phyloP scores from a whole-genome alignment of 441 rosid genomes.

The Brassica balearica region DNA sequence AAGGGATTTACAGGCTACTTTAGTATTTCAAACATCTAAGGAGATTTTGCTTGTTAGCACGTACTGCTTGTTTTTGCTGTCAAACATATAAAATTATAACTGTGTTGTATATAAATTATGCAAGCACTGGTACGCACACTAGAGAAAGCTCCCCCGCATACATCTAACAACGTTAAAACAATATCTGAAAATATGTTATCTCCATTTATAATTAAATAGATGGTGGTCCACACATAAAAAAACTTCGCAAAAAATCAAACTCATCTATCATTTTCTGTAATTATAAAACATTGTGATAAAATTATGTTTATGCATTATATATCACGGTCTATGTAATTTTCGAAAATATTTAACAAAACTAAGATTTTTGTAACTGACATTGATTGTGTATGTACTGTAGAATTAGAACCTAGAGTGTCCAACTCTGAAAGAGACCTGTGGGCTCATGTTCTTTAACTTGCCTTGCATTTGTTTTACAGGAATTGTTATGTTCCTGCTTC shows the following conservation, averaged over 20 bases:
- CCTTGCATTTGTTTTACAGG: not conserved
- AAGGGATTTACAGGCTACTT: constrained; percentile 1
- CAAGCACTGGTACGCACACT: not conserved
- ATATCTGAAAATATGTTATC: constrained; percentile 36
- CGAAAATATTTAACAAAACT: not conserved
- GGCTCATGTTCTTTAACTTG: not conserved
- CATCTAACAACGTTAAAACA: constrained; percentile 30
- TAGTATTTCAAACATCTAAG: not conserved
- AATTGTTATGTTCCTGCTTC: not conserved
- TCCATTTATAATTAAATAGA: constrained; percentile 15
- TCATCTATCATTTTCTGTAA: not conserved
- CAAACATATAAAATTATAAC: not conserved
- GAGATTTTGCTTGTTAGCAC: constrained; percentile 12
- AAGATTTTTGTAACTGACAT: not conserved
- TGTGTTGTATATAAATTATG: constrained; percentile 22
- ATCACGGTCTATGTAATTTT: not conserved
- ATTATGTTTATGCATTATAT: not conserved
- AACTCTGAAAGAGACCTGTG: constrained; percentile 19
- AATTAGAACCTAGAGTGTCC: constrained; percentile 14
- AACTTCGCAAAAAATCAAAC: constrained; percentile 16
- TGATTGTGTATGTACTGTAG: constrained; percentile 5
- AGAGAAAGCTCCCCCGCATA: constrained; percentile 26
- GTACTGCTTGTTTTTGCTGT: not conserved
- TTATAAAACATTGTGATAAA: not conserved
- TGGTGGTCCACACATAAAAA: constrained; percentile 23